Base-by-base conservation (phyloP, 2,329 filamentous ascomycete species). In the Sporothrix dimorphospora region DNA sequence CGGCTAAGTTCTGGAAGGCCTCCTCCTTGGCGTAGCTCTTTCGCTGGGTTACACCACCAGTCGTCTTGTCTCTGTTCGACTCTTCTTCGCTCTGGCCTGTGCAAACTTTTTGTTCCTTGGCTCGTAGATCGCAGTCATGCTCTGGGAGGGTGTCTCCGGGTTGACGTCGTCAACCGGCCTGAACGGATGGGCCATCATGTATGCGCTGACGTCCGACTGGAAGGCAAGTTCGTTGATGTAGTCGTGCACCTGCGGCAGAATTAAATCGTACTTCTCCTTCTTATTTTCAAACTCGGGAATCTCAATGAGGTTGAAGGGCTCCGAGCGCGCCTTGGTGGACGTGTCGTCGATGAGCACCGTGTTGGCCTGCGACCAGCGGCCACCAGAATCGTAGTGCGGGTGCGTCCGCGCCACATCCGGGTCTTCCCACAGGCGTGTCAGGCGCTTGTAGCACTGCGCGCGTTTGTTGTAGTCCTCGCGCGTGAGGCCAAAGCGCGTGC, bases 301-400 rank as follows among this genome's bases (percentile, higher is more conserved):
- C 75, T 90, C 84, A 11, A 98, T 82, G 27, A 96, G 85, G 77
- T 98, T 98, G 82, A 89, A 88, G 0, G 96, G 96, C 80, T 99
- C 93, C 71, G 87, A 91, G 34, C 88, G 85, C 0, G 91, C 94
- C 83, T 98, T 99, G 77, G 94, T 86, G 0, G 82, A 77, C 40
- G 91, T 93, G 81, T 98, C 96, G 76, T 99, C 96, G 51, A 98
- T 89, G 34, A 99, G 85, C 7, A 98, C 86, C 0, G 96, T 98
- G 80, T 98, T 97, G 68, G 86, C 86, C 81, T 97, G 94, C 76
- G 90, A 87, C 92, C 94, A 98, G 69, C 71, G 72, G 68, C 68
- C 73, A 16, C 66, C 73, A 5, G 21, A 51, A 7, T 27, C 16
- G 14, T 77, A 79, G 45, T 78, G 79, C n/a, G 83, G 87, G 80